Percentiles rank a stretch among this genome's conserved stretches.
phyloP scores from a whole-genome alignment of 2,329 filamentous ascomycete genomes.

The Periconia sp. region DNA sequence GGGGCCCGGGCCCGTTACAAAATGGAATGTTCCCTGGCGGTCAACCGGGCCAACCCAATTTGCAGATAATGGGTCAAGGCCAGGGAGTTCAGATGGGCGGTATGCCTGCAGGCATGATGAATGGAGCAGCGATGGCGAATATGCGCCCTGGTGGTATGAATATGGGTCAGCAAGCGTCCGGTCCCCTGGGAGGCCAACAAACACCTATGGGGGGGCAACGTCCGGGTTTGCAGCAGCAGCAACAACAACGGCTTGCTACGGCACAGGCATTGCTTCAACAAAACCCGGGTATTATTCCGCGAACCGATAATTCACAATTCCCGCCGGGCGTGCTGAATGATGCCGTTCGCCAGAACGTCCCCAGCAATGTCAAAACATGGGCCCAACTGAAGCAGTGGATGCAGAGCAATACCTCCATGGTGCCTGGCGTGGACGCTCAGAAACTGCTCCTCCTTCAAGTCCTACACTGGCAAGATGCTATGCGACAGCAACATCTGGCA shows the following conservation, averaged over 20 bases:
- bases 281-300: conserved; percentile 37
- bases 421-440: conserved; percentile 27
- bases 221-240: conserved; percentile 20
- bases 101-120: conserved; percentile 31
- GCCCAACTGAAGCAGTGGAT: conserved; percentile 59
- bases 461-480: conserved; percentile 48
- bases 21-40: conserved; percentile 22
- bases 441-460: conserved; percentile 42
- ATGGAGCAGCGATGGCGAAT: conserved; percentile 23
- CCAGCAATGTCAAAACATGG: conserved; percentile 58
- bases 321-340: conserved; percentile 31
- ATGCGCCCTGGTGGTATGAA: conserved; percentile 25
- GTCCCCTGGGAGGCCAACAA: conserved; percentile 23
- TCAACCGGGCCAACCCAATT: conserved; percentile 24
- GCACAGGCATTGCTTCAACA: conserved; percentile 31
- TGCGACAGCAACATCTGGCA: conserved; percentile 47
- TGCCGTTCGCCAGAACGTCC: conserved; percentile 38
- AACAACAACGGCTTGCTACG: conserved; percentile 26
- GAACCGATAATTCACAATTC: conserved; percentile 34
- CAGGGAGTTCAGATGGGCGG: conserved; percentile 23
- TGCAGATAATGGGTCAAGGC: conserved; percentile 35
- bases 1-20: conserved; percentile 23
- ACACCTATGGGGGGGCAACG: conserved; percentile 30
- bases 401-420: conserved; percentile 44
- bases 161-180: conserved; percentile 30